Base-by-base conservation (phyloP, 768 basidiomycete genomes). In the Calocera viscosa region DNA sequence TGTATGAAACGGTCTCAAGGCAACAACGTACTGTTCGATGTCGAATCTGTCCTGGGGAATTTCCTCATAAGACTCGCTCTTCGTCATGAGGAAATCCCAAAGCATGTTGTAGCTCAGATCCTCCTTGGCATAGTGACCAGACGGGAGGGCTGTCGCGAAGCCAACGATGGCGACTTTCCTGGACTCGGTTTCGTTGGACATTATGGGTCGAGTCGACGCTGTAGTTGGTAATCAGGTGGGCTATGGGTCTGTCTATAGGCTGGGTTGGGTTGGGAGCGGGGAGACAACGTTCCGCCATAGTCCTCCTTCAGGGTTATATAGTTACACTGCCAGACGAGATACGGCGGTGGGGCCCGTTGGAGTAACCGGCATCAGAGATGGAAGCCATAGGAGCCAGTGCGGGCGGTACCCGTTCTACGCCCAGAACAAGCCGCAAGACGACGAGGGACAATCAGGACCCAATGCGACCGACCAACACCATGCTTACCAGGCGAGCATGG, bases 61-160 rank as follows among this genome's bases (percentile, higher is more conserved):
- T 26, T 67, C 63, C 67, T 76, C 75, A 64, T 73, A 75, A 1
- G 78, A 74, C 65, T 79, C 74, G 26, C 72, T 67, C 10, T 73
- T 70, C 38, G 72, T 65, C 14, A 79, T 67, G 24, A 79, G 71
- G 67, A 79, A 79, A n/a, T 77, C 71, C 68, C 74, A 77, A 68
- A 79, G 78, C 7, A 72, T 64, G 17, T 74, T 49, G 66, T 78
- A 74, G 71, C 76, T 74, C 22, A 79, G 71, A 68, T 79, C 78
- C 2, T 66, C 65, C 43, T 47, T 47, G 24, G 71, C 69, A 32
- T 71, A 67, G 3, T 65, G 67, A 19, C 78, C 79, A 47, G 74
- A 74, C 1, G 79, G 79, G n/a, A 80, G 72, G 67, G 79, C 75
- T 24, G 75, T 75, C 32, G 79, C 75, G 34, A 80, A 72, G 35